These are phyloP conservation scores for Jatropha curcas DNA, from an alignment of 345 rosid species.

Conservation along the genomic window DNA sequence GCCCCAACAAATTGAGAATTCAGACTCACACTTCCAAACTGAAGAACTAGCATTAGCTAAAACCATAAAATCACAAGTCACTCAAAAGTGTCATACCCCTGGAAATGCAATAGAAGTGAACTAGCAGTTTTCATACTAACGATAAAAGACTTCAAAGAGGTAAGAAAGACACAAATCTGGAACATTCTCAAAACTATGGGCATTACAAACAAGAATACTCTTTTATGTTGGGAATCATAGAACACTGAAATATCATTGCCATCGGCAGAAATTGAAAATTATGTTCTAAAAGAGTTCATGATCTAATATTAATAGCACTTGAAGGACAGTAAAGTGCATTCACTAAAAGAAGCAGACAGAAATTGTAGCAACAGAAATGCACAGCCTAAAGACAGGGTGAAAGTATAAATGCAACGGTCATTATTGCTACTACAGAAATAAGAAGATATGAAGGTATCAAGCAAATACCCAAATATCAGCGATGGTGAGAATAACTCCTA, in stretches of 20 bases:
- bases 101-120: background rate
- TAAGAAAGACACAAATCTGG: background rate
- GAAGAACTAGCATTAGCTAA: background rate
- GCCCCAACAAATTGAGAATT: background rate
- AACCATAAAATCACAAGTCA: background rate
- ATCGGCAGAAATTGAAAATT: no score
- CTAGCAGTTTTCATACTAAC: background rate
- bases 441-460: background rate
- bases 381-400: background rate
- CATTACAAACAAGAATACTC: background rate
- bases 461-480: background rate
- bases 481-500: slow-evolving; percentile 5
- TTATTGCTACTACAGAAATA: background rate
- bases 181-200: no score
- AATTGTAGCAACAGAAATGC: background rate
- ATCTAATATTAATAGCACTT: background rate
- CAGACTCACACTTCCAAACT: background rate
- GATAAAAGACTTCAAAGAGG: background rate
- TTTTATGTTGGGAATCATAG: background rate
- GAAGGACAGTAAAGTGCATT: background rate
- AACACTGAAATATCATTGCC: background rate
- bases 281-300: background rate
- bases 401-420: background rate
- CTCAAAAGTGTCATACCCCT: background rate
- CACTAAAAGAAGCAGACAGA: background rate